Evolutionary conservation across 2,329 filamentous ascomycete genomes (phyloP).

Genomic region (Aureobasidium sp.): DNA sequence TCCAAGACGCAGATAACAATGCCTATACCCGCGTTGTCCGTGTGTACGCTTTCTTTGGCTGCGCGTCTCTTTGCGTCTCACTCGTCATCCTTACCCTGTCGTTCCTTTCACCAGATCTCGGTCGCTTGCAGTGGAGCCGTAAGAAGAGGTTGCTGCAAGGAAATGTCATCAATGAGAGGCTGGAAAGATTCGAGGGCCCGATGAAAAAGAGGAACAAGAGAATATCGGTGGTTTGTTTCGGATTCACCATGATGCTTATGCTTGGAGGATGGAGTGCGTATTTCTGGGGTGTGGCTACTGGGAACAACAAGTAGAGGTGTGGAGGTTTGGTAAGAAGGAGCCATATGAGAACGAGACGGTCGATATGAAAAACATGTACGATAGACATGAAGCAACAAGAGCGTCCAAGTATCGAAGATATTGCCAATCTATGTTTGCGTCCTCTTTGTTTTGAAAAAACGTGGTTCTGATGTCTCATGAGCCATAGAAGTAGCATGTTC

Average conservation of each 20-base stretch:
- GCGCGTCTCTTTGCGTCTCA: constrained; percentile 42
- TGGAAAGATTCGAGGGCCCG: constrained; percentile 35
- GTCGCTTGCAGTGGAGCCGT: constrained; percentile 51
- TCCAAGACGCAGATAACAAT: constrained; percentile 53
- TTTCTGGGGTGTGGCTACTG: constrained; percentile 54
- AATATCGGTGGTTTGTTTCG: constrained; percentile 38
- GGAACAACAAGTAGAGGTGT: constrained; percentile 33
- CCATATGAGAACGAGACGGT: too few species aligned
- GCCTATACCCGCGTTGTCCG: constrained; percentile 50
- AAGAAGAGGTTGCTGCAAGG: constrained; percentile 45
- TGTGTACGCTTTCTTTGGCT: constrained; percentile 50
- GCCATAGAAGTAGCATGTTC: too few species aligned
- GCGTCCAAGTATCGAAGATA: too few species aligned
- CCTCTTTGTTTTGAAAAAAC: too few species aligned
- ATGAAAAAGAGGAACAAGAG: constrained; percentile 33
- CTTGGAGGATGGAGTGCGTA: constrained; percentile 50
- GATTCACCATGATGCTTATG: constrained; percentile 39
- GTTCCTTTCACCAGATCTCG: constrained; percentile 38
- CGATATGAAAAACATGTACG: too few species aligned
- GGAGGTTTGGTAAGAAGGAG: too few species aligned
- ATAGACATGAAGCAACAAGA: too few species aligned
- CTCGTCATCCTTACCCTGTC: constrained; percentile 35
- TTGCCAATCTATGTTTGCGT: too few species aligned
- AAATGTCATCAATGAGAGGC: constrained; percentile 38
- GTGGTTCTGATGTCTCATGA: too few species aligned